phyloP scores from a whole-genome alignment of 2,329 filamentous ascomycete genomes.

The Fulvia fulva region DNA sequence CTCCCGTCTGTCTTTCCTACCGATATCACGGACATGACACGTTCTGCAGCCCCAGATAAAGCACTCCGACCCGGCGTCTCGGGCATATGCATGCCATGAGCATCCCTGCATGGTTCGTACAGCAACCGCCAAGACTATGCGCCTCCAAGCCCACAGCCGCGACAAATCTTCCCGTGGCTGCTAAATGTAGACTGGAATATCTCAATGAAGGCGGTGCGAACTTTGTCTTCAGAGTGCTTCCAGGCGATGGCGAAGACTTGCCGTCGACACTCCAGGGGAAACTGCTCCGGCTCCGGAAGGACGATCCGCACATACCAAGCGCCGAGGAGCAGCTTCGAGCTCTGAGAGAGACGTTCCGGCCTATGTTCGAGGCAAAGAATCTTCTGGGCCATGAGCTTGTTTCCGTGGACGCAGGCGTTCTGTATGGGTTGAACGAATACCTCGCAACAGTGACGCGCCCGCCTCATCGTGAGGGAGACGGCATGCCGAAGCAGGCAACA shows the following conservation, averaged over 20 bases:
- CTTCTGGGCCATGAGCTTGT: conserved; percentile 32
- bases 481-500: conserved; percentile 26
- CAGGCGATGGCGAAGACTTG: conserved; percentile 10
- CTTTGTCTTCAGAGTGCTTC: conserved; percentile 30
- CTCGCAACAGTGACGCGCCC: conserved; percentile 23
- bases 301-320: conserved; percentile 28
- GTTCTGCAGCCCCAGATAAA: neutral
- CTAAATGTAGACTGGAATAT: conserved; percentile 27
- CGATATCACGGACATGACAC: neutral
- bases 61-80: neutral
- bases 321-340: conserved; percentile 27
- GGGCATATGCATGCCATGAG: neutral
- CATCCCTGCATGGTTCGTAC: conserved; percentile 17
- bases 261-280: conserved; percentile 21
- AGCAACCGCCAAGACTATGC: conserved; percentile 15
- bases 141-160: conserved; percentile 7
- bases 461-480: conserved; percentile 23
- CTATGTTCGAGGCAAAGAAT: conserved; percentile 30
- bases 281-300: conserved; percentile 33
- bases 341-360: conserved; percentile 25
- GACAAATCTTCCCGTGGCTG: neutral
- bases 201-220: conserved; percentile 39
- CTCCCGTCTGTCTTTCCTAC: neutral
- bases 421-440: conserved; percentile 22
- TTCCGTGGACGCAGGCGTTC: conserved; percentile 20